These are phyloP conservation scores for Diplogelasinospora grovesii DNA, from an alignment of 495 filamentous ascomycete genomes.

Conservation along the genomic window DNA sequence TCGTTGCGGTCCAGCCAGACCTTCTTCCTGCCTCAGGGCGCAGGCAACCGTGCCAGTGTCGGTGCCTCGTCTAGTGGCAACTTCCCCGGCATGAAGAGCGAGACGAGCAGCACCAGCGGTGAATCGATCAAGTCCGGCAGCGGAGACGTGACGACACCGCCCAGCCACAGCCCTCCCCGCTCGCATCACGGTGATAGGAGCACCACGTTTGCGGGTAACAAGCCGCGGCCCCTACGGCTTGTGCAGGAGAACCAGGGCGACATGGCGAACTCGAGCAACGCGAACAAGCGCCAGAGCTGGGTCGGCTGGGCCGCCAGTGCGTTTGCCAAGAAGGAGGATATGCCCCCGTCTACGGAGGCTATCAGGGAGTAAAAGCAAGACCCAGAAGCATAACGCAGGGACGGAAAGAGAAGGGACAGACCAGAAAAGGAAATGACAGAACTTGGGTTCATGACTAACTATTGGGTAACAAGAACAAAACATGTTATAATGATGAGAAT, in stretches of 20 bases:
- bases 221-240: constrained; percentile 76
- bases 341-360: constrained; percentile 4
- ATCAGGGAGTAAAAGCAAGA: constrained; percentile 16
- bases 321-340: constrained; percentile 34
- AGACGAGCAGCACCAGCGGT: constrained; percentile 59
- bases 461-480: no score
- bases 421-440: no score
- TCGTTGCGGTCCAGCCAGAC: constrained; percentile 40
- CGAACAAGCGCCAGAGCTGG: constrained; percentile 49
- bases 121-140: constrained; percentile 46
- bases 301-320: constrained; percentile 46
- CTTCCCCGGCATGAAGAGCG: constrained; percentile 48
- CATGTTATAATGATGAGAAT: no score
- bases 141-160: constrained; percentile 48
- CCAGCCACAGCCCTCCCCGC: constrained; percentile 49
- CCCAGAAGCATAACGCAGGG: not conserved
- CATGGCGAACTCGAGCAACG: constrained; percentile 26
- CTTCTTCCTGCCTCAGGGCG: constrained; percentile 35
- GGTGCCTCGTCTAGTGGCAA: constrained; percentile 48
- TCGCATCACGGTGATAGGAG: constrained; percentile 55
- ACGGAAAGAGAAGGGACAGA: no score
- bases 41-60: no score
- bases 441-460: no score
- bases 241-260: constrained; percentile 58
- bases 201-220: constrained; percentile 59